Percentiles rank a stretch among this genome's conserved stretches.
Evolutionary conservation across 2,329 filamentous ascomycete genomes (phyloP).

Genomic region (Calonectria pteridis): DNA sequence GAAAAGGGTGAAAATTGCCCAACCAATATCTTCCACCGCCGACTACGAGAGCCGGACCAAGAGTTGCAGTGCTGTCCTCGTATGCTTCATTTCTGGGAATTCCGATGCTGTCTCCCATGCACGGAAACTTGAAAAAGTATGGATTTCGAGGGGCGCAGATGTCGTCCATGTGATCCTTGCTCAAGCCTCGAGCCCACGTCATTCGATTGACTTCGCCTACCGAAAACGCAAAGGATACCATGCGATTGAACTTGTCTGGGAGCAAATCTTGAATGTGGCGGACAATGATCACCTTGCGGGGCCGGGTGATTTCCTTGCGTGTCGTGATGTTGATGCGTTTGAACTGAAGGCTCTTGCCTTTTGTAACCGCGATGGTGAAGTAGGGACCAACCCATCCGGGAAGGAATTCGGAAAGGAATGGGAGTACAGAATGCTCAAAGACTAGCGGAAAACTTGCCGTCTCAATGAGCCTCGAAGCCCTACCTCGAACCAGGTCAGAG

Average conservation of each 20-base stretch:
- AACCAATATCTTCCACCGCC: constrained; percentile 56
- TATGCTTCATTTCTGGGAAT: constrained; percentile 45
- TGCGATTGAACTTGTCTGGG: constrained; percentile 47
- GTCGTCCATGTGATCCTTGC: constrained; percentile 54
- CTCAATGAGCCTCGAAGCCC: constrained; percentile 48
- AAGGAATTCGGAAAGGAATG: constrained; percentile 57
- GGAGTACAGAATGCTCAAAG: constrained; percentile 59
- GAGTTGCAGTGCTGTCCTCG: constrained; percentile 55
- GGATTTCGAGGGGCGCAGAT: constrained; percentile 57
- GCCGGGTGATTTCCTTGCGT: constrained; percentile 47
- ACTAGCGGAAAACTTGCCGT: constrained; percentile 54
- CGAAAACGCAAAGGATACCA: constrained; percentile 54
- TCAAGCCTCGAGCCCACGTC: constrained; percentile 56
- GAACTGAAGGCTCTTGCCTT: constrained; percentile 50
- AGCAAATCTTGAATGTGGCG: constrained; percentile 57
- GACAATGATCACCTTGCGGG: constrained; percentile 54
- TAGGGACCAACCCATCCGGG: constrained; percentile 56
- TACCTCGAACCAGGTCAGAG: constrained; percentile 43
- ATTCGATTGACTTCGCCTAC: constrained; percentile 52
- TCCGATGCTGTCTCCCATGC: constrained; percentile 62
- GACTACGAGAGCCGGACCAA: constrained; percentile 56
- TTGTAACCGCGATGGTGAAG: constrained; percentile 54
- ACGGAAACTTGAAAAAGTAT: constrained; percentile 56
- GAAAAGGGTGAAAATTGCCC: constrained; percentile 59
- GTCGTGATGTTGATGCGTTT: constrained; percentile 58